Base-by-base conservation (phyloP, 164 flowering plant species). In the Pachysandra terminalis region DNA sequence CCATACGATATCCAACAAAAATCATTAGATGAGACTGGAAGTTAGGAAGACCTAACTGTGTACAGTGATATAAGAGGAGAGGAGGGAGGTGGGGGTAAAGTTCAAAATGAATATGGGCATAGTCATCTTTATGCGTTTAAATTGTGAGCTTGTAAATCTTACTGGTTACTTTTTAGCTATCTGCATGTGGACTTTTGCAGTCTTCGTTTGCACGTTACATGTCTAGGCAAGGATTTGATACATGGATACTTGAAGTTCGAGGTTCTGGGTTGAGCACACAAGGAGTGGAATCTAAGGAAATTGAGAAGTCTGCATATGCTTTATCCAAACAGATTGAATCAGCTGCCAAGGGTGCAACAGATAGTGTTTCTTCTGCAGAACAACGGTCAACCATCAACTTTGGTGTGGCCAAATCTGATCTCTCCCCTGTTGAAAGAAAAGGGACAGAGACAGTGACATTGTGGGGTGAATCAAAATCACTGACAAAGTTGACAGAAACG, bases 201-300 rank as follows among this genome's bases (percentile, higher is more conserved):
- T 91, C 82, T 78, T 96, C 99, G 51, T 96, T 96, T 85, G 98
- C 98, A 41, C 90, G 97, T 60, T 77, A 88, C 79, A 93, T 96
- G 99, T 85, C 91, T 59, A 85, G 77, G 57, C 87, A 91, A 79
- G 99, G 99, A 80, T 96, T 84, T 83, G 99, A 96, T 74, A 93
- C 97, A 27, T 93, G 98, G 99, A 81, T 96, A 68, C 90, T 96
- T 57, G 99, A 96, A 81, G 85, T 88, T 70, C 85, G 99, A 66
- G 99, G 99, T 69, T 93, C 99, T 71, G 97, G 99, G 2, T 79
- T 96, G 87, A 96, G 98, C 74, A 77, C 72, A 23, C 76, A 76
- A 37, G 85, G 61, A 26, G 78, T 76, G 21, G 82, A 80, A 68
- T 52, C 79, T n/a, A 78, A 80, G 73, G 80, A 78, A 55, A 69